These are phyloP conservation scores for Boletus tomentosulus DNA, from an alignment of 768 basidiomycete species.

Conservation along the genomic window DNA sequence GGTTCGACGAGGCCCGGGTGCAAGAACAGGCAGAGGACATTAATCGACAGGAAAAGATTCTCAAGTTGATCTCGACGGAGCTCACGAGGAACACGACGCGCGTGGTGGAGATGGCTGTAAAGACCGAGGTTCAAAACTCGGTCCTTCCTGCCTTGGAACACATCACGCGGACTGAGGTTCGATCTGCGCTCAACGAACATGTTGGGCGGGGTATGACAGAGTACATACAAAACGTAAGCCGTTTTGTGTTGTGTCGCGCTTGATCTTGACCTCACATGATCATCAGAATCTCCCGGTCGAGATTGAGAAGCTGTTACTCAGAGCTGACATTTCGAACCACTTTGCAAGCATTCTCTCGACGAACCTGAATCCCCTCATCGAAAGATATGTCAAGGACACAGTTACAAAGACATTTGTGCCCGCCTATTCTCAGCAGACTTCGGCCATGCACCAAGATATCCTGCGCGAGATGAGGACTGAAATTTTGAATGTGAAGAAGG, in stretches of 20 bases:
- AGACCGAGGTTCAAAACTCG: conserved; percentile 77
- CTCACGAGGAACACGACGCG: conserved; percentile 84
- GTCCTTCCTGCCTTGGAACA: conserved; percentile 79
- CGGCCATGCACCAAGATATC: conserved; percentile 75
- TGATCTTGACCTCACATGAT: conserved; percentile 2
- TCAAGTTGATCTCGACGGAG: conserved; percentile 84
- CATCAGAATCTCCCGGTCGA: conserved; percentile 69
- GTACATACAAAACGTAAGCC: conserved; percentile 62
- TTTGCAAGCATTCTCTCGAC: conserved; percentile 71
- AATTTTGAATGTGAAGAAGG: conserved; percentile 72
- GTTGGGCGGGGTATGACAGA: conserved; percentile 70
- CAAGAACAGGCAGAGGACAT: conserved; percentile 80
- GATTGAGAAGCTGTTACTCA: conserved; percentile 71
- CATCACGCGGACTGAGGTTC: conserved; percentile 80
- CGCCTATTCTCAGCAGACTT: conserved; percentile 69
- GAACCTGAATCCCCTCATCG: conserved; percentile 70
- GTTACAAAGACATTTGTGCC: conserved; percentile 73
- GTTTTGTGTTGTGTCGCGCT: not conserved
- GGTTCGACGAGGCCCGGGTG: conserved; percentile 75
- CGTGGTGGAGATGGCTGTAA: conserved; percentile 86
- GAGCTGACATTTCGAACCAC: conserved; percentile 73
- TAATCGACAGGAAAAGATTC: conserved; percentile 80
- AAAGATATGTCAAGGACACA: conserved; percentile 77
- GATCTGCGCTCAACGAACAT: conserved; percentile 71
- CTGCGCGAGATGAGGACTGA: conserved; percentile 71